Evolutionary conservation across 2,329 filamentous ascomycete species (phyloP), one percentile per base, ranked within the genome.

Genomic region (Rhytidhysteron rufulum): DNA sequence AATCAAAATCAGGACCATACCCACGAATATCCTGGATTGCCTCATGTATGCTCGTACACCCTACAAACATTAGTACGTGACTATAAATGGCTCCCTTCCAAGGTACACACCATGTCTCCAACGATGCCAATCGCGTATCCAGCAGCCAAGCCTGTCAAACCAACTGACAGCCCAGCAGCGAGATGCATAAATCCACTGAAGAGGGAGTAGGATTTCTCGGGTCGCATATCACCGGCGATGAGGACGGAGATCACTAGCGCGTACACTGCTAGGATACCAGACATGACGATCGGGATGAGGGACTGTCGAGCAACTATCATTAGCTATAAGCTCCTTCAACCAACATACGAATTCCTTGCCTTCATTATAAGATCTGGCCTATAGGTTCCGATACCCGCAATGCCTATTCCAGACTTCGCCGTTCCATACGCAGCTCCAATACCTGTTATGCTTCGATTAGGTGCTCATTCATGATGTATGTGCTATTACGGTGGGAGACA

Each of bases 1-100:
- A 79, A 98, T 98, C 49, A 97, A 78, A 54, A 97, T 97, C 57
- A 98, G 72, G 34, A 98, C 91, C 93, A 97, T 97, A 67, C 93
- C 93, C 36, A 98, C 93, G 57, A 96, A 98, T 51, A 98, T 86
- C 49, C 91, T 81, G 36, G 87, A 94, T 69, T 98, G 93, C 59
- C 88, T 82, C 89, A 98, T 95, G 72, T 94, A 97, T 42, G 89
- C 83, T 55, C 93, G 83, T 39, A 97, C 91, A 45, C 93, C 80
- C 77, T 80, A 43, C 31, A 9, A 9, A 7, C 1, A 40, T 66
- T 41, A 63, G 53, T 27, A 34, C 20, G 18, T 15, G 34, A 22
- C 11, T 4, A 10, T 17, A 17, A 25, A 3, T n/a, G 7, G 3
- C 15, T 37, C 15, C 5, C 16, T 5, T 18, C 9, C 6, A 18